Evolutionary conservation across 768 basidiomycete species (phyloP), one percentile per base, ranked within the genome.

Genomic region (Leccinum subgranulosum): DNA sequence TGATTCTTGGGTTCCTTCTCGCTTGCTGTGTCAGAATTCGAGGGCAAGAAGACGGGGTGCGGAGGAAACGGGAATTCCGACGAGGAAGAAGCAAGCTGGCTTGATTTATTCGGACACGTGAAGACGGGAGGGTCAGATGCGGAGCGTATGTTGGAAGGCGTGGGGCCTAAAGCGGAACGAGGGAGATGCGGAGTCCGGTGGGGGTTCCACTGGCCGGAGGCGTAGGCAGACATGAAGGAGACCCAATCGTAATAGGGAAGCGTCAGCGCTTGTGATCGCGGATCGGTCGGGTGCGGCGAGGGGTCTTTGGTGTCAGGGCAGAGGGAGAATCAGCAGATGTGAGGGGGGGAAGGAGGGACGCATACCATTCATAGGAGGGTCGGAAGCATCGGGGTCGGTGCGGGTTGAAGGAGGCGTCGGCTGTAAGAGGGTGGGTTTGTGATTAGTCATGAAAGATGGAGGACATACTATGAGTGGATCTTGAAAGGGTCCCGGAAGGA

Each of bases 191-290:
- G 90, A 0, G 82, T 86, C 55, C 77, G 79, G 58, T 84, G 84
- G 7, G 91, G 90, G 68, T 90, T 88, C 91, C 91, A 94, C 59
- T 83, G 79, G 10, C 92, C 92, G 17, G 77, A 67, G 0, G 88
- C 83, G 69, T 94, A 94, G 0, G 88, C 85, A n/a, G 77, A 73
- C 60, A 90, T 84, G 69, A 93, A 94, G 0, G 83, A 81, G 17
- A 80, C 77, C 92, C 92, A 94, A 67, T 91, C 87, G 60, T 77
- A 76, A 49, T 77, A 75, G 19, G 67, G 67, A 45, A 67, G 65
- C 19, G 55, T 47, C 2, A 14, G 9, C 8, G 49, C 25, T 46
- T 68, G 66, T 36, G 62, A 64, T 60, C 60, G 49, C 11, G 55
- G 41, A 56, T 69, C 64, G 25, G 63, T 47, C 11, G 49, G 48